Evolutionary conservation across 129 eudicot species (phyloP), one percentile per base, ranked within the genome.

Genomic region (Helichrysum umbraculigerum): DNA sequence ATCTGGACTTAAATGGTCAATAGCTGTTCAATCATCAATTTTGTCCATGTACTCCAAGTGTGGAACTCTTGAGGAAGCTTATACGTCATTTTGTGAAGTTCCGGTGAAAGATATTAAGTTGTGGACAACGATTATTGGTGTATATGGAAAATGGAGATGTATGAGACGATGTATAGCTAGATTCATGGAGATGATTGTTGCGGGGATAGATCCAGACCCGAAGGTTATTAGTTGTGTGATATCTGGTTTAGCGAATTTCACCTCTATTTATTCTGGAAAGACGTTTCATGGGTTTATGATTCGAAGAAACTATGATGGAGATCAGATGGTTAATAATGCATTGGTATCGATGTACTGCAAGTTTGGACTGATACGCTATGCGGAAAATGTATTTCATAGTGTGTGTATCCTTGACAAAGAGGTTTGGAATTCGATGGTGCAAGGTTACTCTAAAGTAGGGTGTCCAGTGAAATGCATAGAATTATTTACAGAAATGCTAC

Each of bases 41-140:
- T 80, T 93, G 85, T 86, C 81, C 3, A 85, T 93, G 96, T 93
- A 93, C 74, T 85, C 92, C 0, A 93, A 88, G 56, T 93, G 90
- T 68, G 95, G 89, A 52, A 75, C 85, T 14, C 47, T 57, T 60
- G 89, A 81, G 64, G 96, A 93, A 66, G 81, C 89, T 79, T 75
- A 28, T 56, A 41, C 60, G 70, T 83, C 89, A 5, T 93, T 93
- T 77, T 28, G 29, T 34, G 98, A 92, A 76, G 74, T 81, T 65
- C 65, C 41, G 0, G 21, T 70, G 4, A 93, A 90, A 88, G 98
- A 93, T 87, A 77, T 93, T 5, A 75, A 85, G 61, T 81, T 86
- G 9, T 93, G 96, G 98, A 93, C 98, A 14, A 79, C 84, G 7
- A 80, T 93, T 42, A 85, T 93, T 41, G 83, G 82, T 33, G 83